A percentile compares a stretch with the other conserved stretches of the same genome.
Conservation (phyloP, 805 yeast genomes). For the Kodamaea restingae region DNA sequence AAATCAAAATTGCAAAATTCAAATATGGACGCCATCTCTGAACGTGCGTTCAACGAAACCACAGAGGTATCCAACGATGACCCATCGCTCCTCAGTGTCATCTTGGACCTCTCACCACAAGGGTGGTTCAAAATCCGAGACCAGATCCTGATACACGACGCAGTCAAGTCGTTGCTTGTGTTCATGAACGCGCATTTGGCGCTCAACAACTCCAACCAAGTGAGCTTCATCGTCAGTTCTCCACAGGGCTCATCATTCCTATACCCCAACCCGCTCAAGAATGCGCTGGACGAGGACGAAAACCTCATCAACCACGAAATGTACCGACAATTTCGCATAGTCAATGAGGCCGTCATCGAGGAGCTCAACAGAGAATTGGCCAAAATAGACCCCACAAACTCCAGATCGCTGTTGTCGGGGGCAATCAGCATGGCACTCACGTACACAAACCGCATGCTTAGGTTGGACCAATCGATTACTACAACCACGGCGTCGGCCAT, state of each 20-base stretch:
- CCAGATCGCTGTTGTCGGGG: slow-evolving; percentile 49
- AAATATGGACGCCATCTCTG: slow-evolving; percentile 65
- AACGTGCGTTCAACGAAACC: slow-evolving; percentile 45
- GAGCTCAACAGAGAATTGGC: slow-evolving; percentile 48
- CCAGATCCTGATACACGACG: slow-evolving; percentile 51
- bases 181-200: slow-evolving; percentile 86
- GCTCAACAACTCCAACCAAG: slow-evolving; percentile 76
- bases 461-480: slow-evolving; percentile 42
- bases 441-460: slow-evolving; percentile 65
- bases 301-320: slow-evolving; percentile 51
- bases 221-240: slow-evolving; percentile 75
- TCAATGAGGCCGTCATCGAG: slow-evolving; percentile 68
- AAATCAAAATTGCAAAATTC: neutral
- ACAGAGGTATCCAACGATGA: slow-evolving; percentile 33
- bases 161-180: slow-evolving; percentile 64
- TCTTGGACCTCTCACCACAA: slow-evolving; percentile 72
- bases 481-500: slow-evolving; percentile 44
- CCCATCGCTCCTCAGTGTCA: slow-evolving; percentile 75
- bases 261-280: slow-evolving; percentile 50
- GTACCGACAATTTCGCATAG: slow-evolving; percentile 79
- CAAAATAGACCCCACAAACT: slow-evolving; percentile 2
- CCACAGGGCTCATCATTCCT: slow-evolving; percentile 64
- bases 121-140: slow-evolving; percentile 55
- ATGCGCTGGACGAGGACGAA: slow-evolving; percentile 10
- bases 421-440: slow-evolving; percentile 81